These are phyloP conservation scores for Xylaria sp. DNA, from an alignment of 2,329 filamentous ascomycete species.

Conservation along the genomic window DNA sequence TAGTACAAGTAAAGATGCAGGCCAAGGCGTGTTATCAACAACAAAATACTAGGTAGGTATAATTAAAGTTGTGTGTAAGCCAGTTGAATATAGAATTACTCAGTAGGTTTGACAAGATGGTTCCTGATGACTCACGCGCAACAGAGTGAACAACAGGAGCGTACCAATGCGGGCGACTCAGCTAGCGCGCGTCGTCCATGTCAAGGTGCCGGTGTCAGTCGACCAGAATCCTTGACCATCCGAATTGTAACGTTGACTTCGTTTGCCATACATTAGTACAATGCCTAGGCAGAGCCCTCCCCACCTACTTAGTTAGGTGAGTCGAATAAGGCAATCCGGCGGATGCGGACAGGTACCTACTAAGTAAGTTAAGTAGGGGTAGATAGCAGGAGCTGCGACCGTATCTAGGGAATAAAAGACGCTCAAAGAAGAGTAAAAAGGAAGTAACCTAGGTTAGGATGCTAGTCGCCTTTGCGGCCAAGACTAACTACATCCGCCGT, in stretches of 20 bases:
- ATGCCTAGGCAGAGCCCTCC: not conserved
- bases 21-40: not conserved
- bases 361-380: not conserved
- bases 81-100: not conserved
- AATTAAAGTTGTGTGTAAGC: not conserved
- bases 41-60: too few species aligned
- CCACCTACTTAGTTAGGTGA: not conserved
- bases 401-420: conserved; percentile 12
- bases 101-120: not conserved
- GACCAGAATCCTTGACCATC: conserved; percentile 15
- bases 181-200: not conserved
- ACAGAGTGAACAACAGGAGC: not conserved
- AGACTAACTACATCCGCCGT: not conserved
- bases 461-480: not conserved
- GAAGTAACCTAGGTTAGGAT: not conserved
- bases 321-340: conserved; percentile 26
- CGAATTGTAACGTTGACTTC: conserved; percentile 47
- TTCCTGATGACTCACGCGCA: not conserved
- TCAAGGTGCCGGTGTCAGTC: conserved; percentile 1
- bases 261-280: conserved; percentile 29
- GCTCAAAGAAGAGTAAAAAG: not conserved
- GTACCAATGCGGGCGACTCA: conserved; percentile 2
- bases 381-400: not conserved
- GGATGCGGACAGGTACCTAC: conserved; percentile 21
- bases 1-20: not conserved